A percentile compares a stretch with the other conserved stretches of the same genome.
These are phyloP conservation scores for Pseudoscleropodium purum DNA, from an alignment of 225 moss, liverwort and hornwort species.

Conservation along the genomic window DNA sequence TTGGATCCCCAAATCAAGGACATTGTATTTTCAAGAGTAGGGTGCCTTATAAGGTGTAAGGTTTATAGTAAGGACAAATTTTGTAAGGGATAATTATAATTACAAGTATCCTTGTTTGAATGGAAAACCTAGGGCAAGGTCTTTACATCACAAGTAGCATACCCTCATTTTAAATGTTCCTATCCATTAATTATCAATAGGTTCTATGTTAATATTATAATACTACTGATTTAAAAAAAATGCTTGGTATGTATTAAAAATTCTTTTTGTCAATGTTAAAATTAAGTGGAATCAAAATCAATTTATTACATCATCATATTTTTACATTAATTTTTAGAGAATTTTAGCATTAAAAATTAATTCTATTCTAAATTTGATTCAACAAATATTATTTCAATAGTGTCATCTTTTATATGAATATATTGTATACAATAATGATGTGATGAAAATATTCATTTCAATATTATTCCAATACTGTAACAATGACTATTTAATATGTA, in stretches of 20 bases:
- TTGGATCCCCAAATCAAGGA: too few relatives aligned
- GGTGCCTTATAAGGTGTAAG: too few relatives aligned
- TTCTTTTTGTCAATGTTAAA: not conserved
- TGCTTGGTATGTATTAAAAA: not conserved
- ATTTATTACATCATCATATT: not conserved
- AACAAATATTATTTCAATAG: too few relatives aligned
- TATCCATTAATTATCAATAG: not conserved
- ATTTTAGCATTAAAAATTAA: not conserved
- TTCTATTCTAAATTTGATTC: not conserved
- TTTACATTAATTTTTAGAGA: not conserved
- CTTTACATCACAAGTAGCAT: not conserved
- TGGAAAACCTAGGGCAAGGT: not conserved
- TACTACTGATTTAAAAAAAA: not conserved
- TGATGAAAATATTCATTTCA: not conserved
- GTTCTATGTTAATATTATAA: not conserved
- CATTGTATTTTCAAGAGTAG: too few relatives aligned
- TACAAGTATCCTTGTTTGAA: not conserved
- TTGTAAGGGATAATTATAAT: not conserved
- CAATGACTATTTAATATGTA: not conserved
- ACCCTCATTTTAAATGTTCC: not conserved
- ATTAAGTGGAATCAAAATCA: not conserved
- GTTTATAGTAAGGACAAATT: too few relatives aligned
- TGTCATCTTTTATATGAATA: not conserved
- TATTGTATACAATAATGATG: not conserved
- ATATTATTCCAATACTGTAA: not conserved